phyloP scores from a whole-genome alignment of 305 asterid species.

The Solanum chacoense region DNA sequence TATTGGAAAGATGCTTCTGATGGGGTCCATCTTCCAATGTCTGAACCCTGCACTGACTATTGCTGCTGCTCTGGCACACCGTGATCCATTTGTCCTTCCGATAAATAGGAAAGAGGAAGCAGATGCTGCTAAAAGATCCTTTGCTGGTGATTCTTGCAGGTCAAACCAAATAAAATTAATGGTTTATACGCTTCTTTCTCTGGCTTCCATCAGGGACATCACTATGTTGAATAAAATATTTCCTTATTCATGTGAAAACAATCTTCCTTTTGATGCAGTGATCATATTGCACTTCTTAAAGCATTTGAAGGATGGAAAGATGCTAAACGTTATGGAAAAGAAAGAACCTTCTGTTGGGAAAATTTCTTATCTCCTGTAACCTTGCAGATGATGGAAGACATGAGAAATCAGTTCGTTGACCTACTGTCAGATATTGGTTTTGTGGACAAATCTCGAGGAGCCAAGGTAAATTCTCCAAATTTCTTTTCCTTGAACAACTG shows the following conservation, averaged over 20 bases:
- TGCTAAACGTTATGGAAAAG: slow-evolving; percentile 54
- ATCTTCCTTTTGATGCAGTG: slow-evolving; percentile 35
- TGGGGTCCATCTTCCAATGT: slow-evolving; percentile 94
- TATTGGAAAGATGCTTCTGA: slow-evolving; percentile 97
- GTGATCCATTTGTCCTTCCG: slow-evolving; percentile 92
- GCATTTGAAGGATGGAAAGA: slow-evolving; percentile 95
- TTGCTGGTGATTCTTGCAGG: slow-evolving; percentile 98
- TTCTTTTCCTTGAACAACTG: background rate
- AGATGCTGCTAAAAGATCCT: slow-evolving; percentile 76
- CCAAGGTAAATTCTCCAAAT: slow-evolving; percentile 28
- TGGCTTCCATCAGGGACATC: background rate
- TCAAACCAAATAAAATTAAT: slow-evolving; percentile 16
- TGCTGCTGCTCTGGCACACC: slow-evolving; percentile 92
- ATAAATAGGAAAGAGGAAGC: slow-evolving; percentile 80
- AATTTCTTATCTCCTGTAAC: slow-evolving; percentile 72
- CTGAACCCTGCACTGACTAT: slow-evolving; percentile 85
- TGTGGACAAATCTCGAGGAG: slow-evolving; percentile 62
- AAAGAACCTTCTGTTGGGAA: slow-evolving; percentile 76
- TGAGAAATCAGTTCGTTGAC: slow-evolving; percentile 81
- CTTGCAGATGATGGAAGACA: slow-evolving; percentile 83
- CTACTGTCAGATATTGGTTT: slow-evolving; percentile 78
- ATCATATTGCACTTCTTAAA: slow-evolving; percentile 87
- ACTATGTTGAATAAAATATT: background rate
- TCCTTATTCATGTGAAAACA: background rate
- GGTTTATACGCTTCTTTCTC: background rate